phyloP scores from a whole-genome alignment of 164 flowering plant genomes.

The Echeveria elegans region DNA sequence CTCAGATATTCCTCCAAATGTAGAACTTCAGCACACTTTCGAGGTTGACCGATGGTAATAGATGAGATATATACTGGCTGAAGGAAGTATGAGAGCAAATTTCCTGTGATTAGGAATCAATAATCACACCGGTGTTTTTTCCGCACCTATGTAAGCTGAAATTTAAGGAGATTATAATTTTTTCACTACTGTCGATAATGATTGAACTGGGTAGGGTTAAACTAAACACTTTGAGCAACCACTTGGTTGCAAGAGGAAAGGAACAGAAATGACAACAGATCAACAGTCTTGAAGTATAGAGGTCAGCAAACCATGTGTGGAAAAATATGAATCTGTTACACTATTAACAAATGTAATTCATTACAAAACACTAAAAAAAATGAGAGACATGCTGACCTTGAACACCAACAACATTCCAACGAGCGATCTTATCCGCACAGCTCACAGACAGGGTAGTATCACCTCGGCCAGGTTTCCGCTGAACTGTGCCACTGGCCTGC shows the following conservation, averaged over 20 bases:
- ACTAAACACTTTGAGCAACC: neutral
- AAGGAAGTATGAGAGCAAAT: constrained; percentile 78
- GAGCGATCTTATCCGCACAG: constrained; percentile 95
- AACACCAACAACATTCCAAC: constrained; percentile 92
- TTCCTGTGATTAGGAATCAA: constrained; percentile 44
- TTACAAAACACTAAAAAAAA: too few species aligned
- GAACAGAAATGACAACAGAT: neutral
- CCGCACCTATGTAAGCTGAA: neutral
- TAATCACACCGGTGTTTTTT: neutral
- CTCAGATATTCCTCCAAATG: constrained; percentile 26
- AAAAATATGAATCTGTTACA: too few species aligned
- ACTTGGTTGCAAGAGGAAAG: neutral
- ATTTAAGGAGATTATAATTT: neutral
- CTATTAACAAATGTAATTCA: too few species aligned
- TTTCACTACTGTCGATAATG: neutral
- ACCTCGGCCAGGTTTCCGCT: constrained; percentile 98
- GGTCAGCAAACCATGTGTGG: neutral
- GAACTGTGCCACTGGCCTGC: constrained; percentile 39
- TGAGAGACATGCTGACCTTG: too few species aligned
- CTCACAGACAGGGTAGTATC: constrained; percentile 86
- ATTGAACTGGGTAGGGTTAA: neutral
- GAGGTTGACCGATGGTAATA: constrained; percentile 55
- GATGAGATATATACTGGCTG: constrained; percentile 80
- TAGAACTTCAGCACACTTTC: constrained; percentile 19
- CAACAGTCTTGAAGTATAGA: neutral